A percentile compares a stretch with the other conserved stretches of the same genome.
Evolutionary conservation across 2,329 filamentous ascomycete species (phyloP).

Genomic region (Lachnellula hyalina): DNA sequence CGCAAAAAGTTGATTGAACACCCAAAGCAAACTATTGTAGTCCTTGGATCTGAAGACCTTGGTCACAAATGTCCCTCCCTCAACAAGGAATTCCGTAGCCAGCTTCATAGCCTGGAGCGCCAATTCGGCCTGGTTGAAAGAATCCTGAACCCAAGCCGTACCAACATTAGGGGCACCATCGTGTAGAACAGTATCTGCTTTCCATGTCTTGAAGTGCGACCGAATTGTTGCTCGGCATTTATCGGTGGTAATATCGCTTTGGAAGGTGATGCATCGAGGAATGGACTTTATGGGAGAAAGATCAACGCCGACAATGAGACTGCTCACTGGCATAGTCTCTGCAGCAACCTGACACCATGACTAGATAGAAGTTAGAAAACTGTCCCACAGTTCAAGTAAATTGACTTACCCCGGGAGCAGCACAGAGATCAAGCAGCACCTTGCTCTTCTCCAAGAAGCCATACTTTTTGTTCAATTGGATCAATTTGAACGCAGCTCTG

Average conservation of each 20-base stretch:
- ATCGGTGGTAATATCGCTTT: constrained; percentile 96
- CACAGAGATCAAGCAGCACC: constrained; percentile 94
- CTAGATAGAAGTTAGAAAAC: constrained; percentile 36
- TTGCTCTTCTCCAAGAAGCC: constrained; percentile 95
- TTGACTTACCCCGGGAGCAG: constrained; percentile 75
- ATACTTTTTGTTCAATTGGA: constrained; percentile 99
- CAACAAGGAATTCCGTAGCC: constrained; percentile 84
- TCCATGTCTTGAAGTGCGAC: constrained; percentile 89
- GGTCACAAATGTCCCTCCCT: constrained; percentile 90
- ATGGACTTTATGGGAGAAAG: constrained; percentile 93
- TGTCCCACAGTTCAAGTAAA: not conserved
- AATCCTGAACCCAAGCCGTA: constrained; percentile 97
- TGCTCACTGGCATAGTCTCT: constrained; percentile 87
- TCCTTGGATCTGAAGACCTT: constrained; percentile 98
- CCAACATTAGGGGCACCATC: constrained; percentile 97
- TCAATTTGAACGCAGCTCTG: constrained; percentile 93
- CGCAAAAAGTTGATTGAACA: constrained; percentile 92
- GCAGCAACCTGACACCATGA: constrained; percentile 96
- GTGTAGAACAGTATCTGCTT: constrained; percentile 91
- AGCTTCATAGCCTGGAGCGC: constrained; percentile 87
- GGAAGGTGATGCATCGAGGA: constrained; percentile 88
- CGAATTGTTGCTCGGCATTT: constrained; percentile 89
- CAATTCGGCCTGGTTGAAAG: constrained; percentile 93
- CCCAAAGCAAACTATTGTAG: constrained; percentile 93
- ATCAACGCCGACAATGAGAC: constrained; percentile 92